Percentiles rank a stretch among this genome's conserved stretches.
phyloP scores from a whole-genome alignment of 2,329 filamentous ascomycete species.

The Stemphylium beticola region DNA sequence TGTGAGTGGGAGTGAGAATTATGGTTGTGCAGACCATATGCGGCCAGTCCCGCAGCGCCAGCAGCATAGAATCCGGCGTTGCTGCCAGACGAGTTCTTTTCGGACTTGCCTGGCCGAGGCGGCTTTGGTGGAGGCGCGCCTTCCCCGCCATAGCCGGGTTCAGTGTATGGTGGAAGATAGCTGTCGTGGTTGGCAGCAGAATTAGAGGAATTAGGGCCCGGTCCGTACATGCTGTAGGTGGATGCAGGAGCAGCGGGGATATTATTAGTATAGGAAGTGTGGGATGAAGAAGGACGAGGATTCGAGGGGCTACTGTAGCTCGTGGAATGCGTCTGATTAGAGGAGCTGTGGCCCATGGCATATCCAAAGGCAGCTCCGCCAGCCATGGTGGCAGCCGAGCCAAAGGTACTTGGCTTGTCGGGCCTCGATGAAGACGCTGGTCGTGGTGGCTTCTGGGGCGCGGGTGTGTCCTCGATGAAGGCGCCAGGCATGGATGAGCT shows the following conservation, averaged over 20 bases:
- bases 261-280: constrained; percentile 33
- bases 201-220: constrained; percentile 33
- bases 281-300: constrained; percentile 35
- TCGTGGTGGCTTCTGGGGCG: constrained; percentile 43
- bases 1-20: constrained; percentile 36
- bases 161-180: constrained; percentile 43
- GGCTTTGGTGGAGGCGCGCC: constrained; percentile 41
- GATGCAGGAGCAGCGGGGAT: constrained; percentile 17
- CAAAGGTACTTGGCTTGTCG: constrained; percentile 41
- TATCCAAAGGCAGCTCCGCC: constrained; percentile 53
- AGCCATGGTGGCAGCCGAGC: constrained; percentile 44
- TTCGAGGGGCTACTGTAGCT: constrained; percentile 30
- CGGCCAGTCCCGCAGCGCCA: constrained; percentile 55
- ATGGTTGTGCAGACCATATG: constrained; percentile 54
- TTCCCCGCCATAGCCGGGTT: constrained; percentile 21
- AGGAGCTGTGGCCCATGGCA: constrained; percentile 45
- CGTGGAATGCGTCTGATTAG: constrained; percentile 34
- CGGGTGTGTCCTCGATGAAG: constrained; percentile 40
- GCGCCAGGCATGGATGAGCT: constrained; percentile 44
- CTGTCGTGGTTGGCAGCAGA: constrained; percentile 38
- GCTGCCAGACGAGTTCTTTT: constrained; percentile 53
- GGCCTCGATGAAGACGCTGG: constrained; percentile 34
- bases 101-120: constrained; percentile 47
- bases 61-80: constrained; percentile 55
- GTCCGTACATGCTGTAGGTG: constrained; percentile 34